Evolutionary conservation across 225 moss, liverwort and hornwort species (phyloP).

Genomic region (Climacium dendroides): DNA sequence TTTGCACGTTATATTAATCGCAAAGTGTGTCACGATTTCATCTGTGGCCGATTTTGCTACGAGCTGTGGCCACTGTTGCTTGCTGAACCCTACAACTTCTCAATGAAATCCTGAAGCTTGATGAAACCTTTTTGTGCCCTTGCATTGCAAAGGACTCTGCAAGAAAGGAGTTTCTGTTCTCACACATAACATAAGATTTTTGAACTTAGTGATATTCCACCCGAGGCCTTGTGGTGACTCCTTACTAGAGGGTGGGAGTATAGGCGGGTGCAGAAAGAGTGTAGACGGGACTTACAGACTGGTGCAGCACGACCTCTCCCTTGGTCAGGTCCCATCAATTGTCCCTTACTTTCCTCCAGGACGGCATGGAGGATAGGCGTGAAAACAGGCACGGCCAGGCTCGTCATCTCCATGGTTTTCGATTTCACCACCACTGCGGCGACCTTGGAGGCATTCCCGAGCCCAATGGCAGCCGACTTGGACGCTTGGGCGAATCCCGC

Average conservation of each 20-base stretch:
- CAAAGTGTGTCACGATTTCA: not conserved
- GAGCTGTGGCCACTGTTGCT: not conserved
- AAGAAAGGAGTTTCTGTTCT: not conserved
- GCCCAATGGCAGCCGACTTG: not conserved
- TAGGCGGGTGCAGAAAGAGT: not conserved
- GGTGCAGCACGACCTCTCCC: not conserved
- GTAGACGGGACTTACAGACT: not conserved
- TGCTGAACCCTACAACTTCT: not conserved
- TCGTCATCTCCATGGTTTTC: not conserved
- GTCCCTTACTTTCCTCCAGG: not conserved
- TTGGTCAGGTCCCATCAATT: not conserved
- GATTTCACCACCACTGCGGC: not conserved
- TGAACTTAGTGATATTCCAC: not conserved
- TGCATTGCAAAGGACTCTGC: not conserved
- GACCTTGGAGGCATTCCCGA: not conserved
- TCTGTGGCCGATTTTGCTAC: not conserved
- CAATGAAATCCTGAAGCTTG: not conserved
- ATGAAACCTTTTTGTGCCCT: not conserved
- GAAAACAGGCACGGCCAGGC: not conserved
- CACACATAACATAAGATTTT: not conserved
- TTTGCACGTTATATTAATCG: too few species aligned
- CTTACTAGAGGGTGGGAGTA: too few species aligned
- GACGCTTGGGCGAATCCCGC: not conserved
- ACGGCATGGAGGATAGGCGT: not conserved
- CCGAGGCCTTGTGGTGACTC: not conserved